Percentiles rank a stretch among this genome's conserved stretches.
phyloP scores from a whole-genome alignment of 2,329 filamentous ascomycete species.

The Nothophaeocryptopus gaeumannii region DNA sequence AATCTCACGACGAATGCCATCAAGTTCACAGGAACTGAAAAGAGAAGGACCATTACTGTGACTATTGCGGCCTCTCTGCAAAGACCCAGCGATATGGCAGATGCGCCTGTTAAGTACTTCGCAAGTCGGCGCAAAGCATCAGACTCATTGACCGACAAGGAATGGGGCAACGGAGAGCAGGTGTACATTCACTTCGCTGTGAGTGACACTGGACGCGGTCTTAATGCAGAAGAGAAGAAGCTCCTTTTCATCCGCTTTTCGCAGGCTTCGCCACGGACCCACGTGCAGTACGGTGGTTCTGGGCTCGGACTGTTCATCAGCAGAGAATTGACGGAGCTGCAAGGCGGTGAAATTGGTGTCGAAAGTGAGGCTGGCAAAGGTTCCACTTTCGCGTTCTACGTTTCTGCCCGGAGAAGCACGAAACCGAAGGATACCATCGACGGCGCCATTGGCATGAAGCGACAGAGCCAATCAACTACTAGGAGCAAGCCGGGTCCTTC shows the following conservation, averaged over 20 bases:
- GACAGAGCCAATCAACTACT: constrained; percentile 15
- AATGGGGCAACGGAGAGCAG: constrained; percentile 68
- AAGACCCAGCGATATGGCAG: constrained; percentile 46
- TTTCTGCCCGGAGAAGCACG: constrained; percentile 61
- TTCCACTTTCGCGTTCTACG: constrained; percentile 74
- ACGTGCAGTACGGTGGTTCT: constrained; percentile 75
- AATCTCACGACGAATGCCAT: constrained; percentile 74
- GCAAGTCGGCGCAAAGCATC: constrained; percentile 53
- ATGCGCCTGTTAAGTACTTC: constrained; percentile 58
- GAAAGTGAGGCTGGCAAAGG: constrained; percentile 64
- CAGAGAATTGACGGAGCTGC: constrained; percentile 73
- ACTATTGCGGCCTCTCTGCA: constrained; percentile 62
- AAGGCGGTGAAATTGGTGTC: constrained; percentile 77
- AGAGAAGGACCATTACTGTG: constrained; percentile 62
- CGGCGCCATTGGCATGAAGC: constrained; percentile 13
- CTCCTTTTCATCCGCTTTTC: constrained; percentile 75
- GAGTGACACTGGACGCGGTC: constrained; percentile 66
- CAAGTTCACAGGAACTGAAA: constrained; percentile 70
- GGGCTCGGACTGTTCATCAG: constrained; percentile 78
- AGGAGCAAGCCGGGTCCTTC: constrained; percentile 3
- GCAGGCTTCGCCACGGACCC: constrained; percentile 72
- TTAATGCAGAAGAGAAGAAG: constrained; percentile 69
- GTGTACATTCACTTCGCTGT: constrained; percentile 71
- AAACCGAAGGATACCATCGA: constrained; percentile 34
- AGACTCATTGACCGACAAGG: constrained; percentile 50